Base-by-base conservation (phyloP, 345 rosid species). In the Gossypium anomalum region DNA sequence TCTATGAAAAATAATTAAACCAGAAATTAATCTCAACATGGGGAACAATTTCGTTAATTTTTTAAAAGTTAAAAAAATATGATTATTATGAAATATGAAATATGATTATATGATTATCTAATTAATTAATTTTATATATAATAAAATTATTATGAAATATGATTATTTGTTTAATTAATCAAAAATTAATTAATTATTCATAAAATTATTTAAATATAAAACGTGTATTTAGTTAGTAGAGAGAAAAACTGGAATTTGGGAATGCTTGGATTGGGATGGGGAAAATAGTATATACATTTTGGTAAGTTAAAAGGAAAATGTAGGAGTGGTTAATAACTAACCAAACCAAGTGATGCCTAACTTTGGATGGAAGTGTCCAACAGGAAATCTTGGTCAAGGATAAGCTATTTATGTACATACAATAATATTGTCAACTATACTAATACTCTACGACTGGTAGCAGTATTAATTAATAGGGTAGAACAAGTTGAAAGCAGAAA, bases 351-450 rank as follows among this genome's bases (percentile, higher is more conserved):
- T 38, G 55, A 2, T 64, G 71, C 53, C 53, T 25, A 64, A 64
- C 71, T 64, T 75, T 56, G 8, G 38, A 19, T 12, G 64, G 53
- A 34, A 75, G 27, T 6, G 20, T 57, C 73, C 23, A 51, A 20
- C 47, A 44, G 1, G 17, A 66, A 61, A 75, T 6, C 61, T 44
- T 53, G 68, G 82, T 79, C 64, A 77, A 74, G 70, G 66, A 25
- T 1, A 15, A 22, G 29, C 7, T 58, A 11, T 58, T 58, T 29
- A 58, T 15, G 10, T 20, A 57, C 7, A 20, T 11, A 45, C 2
- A 44, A 10, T n/a, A n/a, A n/a, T 45, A n/a, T n/a, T 55, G 23
- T 55, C 58, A n/a, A 55, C 58, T 55, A 55, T 55, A n/a, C 9
- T 1, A 52, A 52, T 16, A 52, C 4, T 15, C 8, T 16, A 52